Conservation (phyloP, 2,329 filamentous ascomycete species). For the Furcasterigmium furcatum region DNA sequence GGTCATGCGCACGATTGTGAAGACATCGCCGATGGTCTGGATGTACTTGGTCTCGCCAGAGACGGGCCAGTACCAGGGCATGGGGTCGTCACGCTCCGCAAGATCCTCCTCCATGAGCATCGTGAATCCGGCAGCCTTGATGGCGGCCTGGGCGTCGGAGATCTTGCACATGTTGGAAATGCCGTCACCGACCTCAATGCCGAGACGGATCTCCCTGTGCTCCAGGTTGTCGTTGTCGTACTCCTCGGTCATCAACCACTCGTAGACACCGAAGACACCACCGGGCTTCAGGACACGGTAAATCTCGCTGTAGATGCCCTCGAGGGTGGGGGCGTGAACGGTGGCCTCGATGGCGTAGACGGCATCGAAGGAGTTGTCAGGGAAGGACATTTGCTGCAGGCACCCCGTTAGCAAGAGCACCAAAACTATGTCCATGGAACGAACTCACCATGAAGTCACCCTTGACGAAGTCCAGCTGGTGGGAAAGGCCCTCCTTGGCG, state of each 20-base stretch:
- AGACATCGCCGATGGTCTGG: slow-evolving; percentile 72
- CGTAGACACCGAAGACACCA: slow-evolving; percentile 89
- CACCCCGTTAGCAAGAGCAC: not conserved
- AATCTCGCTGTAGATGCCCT: slow-evolving; percentile 88
- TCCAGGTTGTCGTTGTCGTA: slow-evolving; percentile 82
- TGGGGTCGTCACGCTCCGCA: slow-evolving; percentile 66
- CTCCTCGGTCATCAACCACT: slow-evolving; percentile 95
- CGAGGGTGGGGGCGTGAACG: slow-evolving; percentile 81
- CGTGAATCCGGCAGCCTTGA: slow-evolving; percentile 81
- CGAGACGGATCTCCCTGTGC: slow-evolving; percentile 82
- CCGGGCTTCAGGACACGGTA: slow-evolving; percentile 92
- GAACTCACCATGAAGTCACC: slow-evolving; percentile 82
- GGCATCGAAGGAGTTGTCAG: slow-evolving; percentile 83
- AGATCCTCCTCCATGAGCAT: slow-evolving; percentile 40
- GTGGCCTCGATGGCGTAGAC: slow-evolving; percentile 96
- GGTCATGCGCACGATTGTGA: slow-evolving; percentile 87
- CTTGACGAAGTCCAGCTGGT: slow-evolving; percentile 80
- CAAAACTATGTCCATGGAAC: too few species aligned
- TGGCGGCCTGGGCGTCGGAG: slow-evolving; percentile 72
- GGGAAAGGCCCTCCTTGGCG: slow-evolving; percentile 68
- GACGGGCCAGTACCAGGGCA: slow-evolving; percentile 94
- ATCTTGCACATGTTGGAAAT: slow-evolving; percentile 93
- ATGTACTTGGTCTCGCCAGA: slow-evolving; percentile 83
- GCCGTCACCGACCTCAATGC: slow-evolving; percentile 88
- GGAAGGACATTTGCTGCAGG: slow-evolving; percentile 79